Conservation (phyloP, 2,329 filamentous ascomycete species). For the Pyrenochaeta sp. region DNA sequence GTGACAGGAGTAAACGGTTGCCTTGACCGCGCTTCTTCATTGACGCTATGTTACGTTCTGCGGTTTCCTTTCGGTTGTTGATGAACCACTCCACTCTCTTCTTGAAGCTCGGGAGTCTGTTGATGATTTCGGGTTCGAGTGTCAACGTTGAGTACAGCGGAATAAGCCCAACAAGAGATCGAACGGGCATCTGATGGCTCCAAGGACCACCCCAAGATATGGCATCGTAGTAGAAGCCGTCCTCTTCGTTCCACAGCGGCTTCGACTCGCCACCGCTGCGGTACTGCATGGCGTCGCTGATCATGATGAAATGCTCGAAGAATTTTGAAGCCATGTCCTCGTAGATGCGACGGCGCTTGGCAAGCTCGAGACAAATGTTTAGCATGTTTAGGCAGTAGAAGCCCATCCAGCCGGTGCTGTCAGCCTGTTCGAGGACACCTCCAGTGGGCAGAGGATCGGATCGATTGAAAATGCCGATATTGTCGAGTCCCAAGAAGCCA, state of each 20-base stretch:
- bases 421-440: constrained; percentile 91
- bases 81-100: constrained; percentile 95
- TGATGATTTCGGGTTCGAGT: constrained; percentile 90
- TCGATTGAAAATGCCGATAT: constrained; percentile 96
- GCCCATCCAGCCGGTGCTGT: constrained; percentile 99
- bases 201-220: constrained; percentile 95
- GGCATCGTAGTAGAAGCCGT: constrained; percentile 98
- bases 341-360: constrained; percentile 93
- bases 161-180: constrained; percentile 91
- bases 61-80: constrained; percentile 83
- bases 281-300: constrained; percentile 93
- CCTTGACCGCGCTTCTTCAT: constrained; percentile 91
- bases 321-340: constrained; percentile 98
- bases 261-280: constrained; percentile 74
- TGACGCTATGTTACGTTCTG: constrained; percentile 92
- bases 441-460: constrained; percentile 94
- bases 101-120: constrained; percentile 91
- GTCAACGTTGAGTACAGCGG: constrained; percentile 92
- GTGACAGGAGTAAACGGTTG: constrained; percentile 83
- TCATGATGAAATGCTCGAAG: constrained; percentile 98
- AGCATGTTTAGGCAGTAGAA: constrained; percentile 97
- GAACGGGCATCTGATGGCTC: constrained; percentile 90
- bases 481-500: constrained; percentile 93
- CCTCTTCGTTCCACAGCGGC: constrained; percentile 94
- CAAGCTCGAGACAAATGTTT: constrained; percentile 93